Evolutionary conservation across 2,329 filamentous ascomycete species (phyloP).

Genomic region (Sclerotinia sclerotiorum): DNA sequence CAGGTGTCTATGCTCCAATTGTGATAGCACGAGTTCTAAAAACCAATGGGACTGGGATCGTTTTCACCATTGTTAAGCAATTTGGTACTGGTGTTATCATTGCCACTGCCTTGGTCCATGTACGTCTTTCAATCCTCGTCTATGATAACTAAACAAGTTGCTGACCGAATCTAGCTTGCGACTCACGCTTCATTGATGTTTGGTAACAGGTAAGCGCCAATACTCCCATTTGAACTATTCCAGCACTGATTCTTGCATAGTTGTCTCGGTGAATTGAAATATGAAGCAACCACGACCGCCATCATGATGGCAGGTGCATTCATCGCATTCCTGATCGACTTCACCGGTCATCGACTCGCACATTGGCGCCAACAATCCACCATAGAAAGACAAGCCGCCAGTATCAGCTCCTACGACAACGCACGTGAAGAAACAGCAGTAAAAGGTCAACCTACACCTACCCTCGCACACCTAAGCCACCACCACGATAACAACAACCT

Average conservation of each 20-base stretch:
- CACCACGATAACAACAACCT: neutral
- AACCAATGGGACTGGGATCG: neutral
- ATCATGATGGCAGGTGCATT: conserved; percentile 74
- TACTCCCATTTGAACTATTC: neutral
- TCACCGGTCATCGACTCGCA: conserved; percentile 61
- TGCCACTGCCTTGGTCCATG: conserved; percentile 68
- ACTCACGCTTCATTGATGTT: conserved; percentile 76
- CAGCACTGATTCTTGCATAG: conserved; percentile 17
- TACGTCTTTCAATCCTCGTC: conserved; percentile 42
- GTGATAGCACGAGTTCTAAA: neutral
- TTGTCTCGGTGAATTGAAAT: conserved; percentile 64
- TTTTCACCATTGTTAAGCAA: conserved; percentile 54
- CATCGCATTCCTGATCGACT: conserved; percentile 71
- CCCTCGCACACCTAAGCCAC: conserved; percentile 1
- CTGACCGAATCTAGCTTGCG: conserved; percentile 54
- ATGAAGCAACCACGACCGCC: conserved; percentile 68
- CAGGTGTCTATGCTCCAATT: neutral
- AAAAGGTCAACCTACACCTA: neutral
- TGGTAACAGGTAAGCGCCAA: neutral
- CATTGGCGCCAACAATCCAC: conserved; percentile 47
- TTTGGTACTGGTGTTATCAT: conserved; percentile 74
- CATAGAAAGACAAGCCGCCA: neutral
- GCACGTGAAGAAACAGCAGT: neutral
- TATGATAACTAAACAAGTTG: neutral
- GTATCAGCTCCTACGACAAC: neutral